phyloP scores from a whole-genome alignment of 129 eudicot species.

The Logfia minima region DNA sequence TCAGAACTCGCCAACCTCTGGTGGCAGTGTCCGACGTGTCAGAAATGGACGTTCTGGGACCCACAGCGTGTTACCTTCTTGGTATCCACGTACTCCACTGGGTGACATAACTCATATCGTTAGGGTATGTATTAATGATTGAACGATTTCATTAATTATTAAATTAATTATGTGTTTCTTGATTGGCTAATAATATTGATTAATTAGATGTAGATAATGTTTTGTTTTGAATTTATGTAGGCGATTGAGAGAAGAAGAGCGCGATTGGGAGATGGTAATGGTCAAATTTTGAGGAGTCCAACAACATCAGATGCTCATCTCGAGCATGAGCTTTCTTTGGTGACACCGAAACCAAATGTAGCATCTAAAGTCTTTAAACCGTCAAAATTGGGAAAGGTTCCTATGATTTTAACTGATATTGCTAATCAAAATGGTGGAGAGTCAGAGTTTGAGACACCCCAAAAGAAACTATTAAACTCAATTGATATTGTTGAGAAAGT shows the following conservation, averaged over 20 bases:
- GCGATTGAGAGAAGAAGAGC: conserved; percentile 80
- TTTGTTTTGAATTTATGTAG: conserved; percentile 33
- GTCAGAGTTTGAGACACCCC: conserved; percentile 63
- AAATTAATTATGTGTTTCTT: background rate
- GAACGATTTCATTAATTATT: background rate
- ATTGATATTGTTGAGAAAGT: conserved; percentile 74
- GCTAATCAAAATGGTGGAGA: conserved; percentile 35
- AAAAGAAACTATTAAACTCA: conserved; percentile 77
- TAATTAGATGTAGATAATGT: background rate
- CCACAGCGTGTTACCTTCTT: conserved; percentile 49
- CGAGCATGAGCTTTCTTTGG: conserved; percentile 52
- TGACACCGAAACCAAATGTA: conserved; percentile 53
- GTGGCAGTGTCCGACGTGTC: conserved; percentile 28
- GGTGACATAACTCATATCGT: conserved; percentile 62
- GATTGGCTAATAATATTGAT: background rate
- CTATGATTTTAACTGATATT: conserved; percentile 44
- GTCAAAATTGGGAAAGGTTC: conserved; percentile 46
- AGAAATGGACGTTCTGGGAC: conserved; percentile 29
- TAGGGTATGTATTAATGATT: conserved; percentile 42
- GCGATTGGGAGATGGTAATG: conserved; percentile 47
- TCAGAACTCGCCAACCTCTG: conserved; percentile 37
- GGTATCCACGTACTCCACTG: conserved; percentile 83
- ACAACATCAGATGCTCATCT: conserved; percentile 54
- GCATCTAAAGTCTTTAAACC: conserved; percentile 23
- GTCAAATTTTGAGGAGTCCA: conserved; percentile 50